Base-by-base conservation (phyloP, 768 basidiomycete genomes). In the Mycena venus region DNA sequence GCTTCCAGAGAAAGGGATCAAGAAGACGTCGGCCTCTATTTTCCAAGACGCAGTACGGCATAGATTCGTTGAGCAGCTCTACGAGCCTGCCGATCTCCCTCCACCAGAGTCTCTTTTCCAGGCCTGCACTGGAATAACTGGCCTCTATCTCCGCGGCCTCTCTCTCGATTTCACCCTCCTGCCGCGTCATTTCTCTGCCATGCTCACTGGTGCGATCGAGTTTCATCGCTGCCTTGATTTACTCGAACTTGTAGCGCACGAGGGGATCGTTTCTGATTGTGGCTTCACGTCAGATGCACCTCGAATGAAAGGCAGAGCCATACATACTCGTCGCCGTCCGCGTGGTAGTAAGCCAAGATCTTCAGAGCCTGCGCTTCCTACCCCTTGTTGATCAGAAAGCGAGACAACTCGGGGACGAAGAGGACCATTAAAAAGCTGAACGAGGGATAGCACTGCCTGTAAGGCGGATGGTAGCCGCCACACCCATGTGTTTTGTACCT, bases 341-440 rank as follows among this genome's bases (percentile, higher is more conserved):
- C 94, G 79, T 97, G 96, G 81, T 96, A 96, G 81, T 94, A 92
- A 2, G 95, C 94, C 31, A 97, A 87, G n/a, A 88, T 88, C 27
- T 86, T 78, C 51, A 93, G 83, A 6, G 95, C 96, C 80, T 94
- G 85, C 1, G 85, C 88, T 17, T 94, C 89, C 69, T 88, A 88
- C 27, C 95, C 95, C 82, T 93, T 94, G 84, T 86, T 90, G 78
- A 96, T 80, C 75, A 96, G 85, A 90, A 89, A 97, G 87, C 95
- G 91, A 62, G 96, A 96, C 1, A 93, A 94, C 82, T 97, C 96
- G 36, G 95, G 95, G 10, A 86, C 87, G 82, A 94, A 91, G 81
- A 87, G 90, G 75, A 96, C 84, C 40, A 96, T 81, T 74, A 77
- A 61, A 67, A 96, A 79, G n/a, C 80, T 96, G 94, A 58, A 93